Base-by-base conservation (phyloP, 1,284 basidiomycete genomes). In the Flammula alnicola region DNA sequence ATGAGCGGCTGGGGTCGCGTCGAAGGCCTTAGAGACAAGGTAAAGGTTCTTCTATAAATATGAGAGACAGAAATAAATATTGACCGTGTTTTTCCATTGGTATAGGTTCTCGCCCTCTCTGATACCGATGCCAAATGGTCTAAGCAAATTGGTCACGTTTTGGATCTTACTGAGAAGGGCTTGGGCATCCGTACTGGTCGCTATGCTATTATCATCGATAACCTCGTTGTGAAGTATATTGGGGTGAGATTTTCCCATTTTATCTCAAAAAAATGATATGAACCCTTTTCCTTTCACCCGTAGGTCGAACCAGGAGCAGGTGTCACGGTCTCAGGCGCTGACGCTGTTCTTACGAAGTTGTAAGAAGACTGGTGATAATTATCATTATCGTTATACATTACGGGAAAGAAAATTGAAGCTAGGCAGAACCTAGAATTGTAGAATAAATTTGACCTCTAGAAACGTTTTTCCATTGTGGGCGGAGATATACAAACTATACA, bases 1-100 rank as follows among this genome's bases (percentile, higher is more conserved):
- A 78, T 88, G 80, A 84, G 79, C 58, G 91, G 83, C 40, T 93
- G 90, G 87, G 84, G 77, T 14, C 79, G 85, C 43, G 76, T 83
- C 49, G 76, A 83, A 56, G 82, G 82, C 5, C 73, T 86, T 59
- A 80, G 86, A 66, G 88, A 92, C 66, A 85, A 87, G 75, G 87
- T 83, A 44, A 32, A 30, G 19, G 32, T 37, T 29, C 37, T 37
- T 26, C 44, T 44, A 22, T 47, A 41, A 40, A 33, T 35, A 25
- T 47, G 27, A 33, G 16, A 38, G 7, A 16, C 12, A 8, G 31
- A 36, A 33, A 45, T 29, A 29, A 25, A 41, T 32, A 29, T 38
- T 47, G 29, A 47, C 46, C 47, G 30, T 44, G 47, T n/a, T 11
- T 19, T 25, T 31, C 19, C 17, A 23, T 36, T 44, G 12, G 20